phyloP scores from a whole-genome alignment of 768 basidiomycete species.

The Kwoniella shandongensis region DNA sequence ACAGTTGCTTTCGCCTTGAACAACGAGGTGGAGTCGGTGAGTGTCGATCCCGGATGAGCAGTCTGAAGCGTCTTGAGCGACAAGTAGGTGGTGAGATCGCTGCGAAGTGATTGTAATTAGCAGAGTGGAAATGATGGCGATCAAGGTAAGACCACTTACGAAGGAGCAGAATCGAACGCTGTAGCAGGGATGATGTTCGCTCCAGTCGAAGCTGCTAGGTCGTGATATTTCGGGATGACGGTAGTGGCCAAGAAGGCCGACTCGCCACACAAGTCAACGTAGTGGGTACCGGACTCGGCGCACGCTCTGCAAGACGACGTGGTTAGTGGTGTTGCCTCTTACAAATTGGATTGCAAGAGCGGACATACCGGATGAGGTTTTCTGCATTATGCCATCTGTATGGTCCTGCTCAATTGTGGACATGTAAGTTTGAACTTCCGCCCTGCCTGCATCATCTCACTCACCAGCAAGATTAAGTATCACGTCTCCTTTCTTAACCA shows the following conservation, averaged over 20 bases:
- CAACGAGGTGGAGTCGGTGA: constrained; percentile 58
- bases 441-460: background rate
- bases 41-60: constrained; percentile 55
- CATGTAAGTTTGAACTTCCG: background rate
- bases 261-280: constrained; percentile 70
- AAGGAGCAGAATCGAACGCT: constrained; percentile 59
- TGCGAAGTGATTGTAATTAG: constrained; percentile 4
- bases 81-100: constrained; percentile 67
- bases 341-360: background rate
- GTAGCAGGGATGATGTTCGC: constrained; percentile 76
- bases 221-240: constrained; percentile 63
- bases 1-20: constrained; percentile 57
- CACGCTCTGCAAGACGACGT: constrained; percentile 61
- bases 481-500: constrained; percentile 37
- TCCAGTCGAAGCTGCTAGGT: constrained; percentile 66
- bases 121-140: background rate
- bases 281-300: constrained; percentile 71
- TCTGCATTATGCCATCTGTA: constrained; percentile 48
- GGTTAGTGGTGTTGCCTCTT: background rate
- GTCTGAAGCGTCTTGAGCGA: constrained; percentile 68
- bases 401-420: too few relatives aligned
- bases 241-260: constrained; percentile 29
- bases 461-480: constrained; percentile 51
- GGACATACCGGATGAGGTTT: constrained; percentile 38
- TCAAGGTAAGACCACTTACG: constrained; percentile 40